Evolutionary conservation across 805 yeast species (phyloP), one percentile per base, ranked within the genome.

Genomic region (Isabelozyma gotoi): DNA sequence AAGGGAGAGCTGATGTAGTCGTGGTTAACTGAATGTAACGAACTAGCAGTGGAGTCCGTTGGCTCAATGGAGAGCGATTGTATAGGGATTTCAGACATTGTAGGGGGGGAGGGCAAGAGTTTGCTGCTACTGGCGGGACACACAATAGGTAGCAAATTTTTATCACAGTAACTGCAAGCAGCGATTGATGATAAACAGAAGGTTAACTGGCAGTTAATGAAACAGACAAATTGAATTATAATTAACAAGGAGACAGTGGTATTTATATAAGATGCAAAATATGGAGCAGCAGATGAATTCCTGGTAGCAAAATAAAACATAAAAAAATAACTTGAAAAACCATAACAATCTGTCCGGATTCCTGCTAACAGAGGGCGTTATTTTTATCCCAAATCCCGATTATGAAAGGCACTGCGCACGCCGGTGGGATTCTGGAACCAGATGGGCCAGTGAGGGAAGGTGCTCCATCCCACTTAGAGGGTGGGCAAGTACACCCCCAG

Each of bases 1-100:
- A 89, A 92, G 4, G 86, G 84, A 41, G 82, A 73, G 40, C 85
- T 78, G 49, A 81, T 80, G 73, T 90, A 92, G 50, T 90, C 97
- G 16, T 65, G 70, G 45, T 65, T 66, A 44, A 59, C 45, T 44
- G 65, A 58, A 20, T 58, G 51, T 15, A 58, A 55, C 11, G 71
- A 64, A 14, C 67, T 57, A 11, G 64, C 49, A 40, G 63, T 64
- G 27, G 71, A 67, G 18, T 50, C 45, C 17, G 55, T 48, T 42
- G 52, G 52, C 8, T 58, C 53, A 16, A 65, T 48, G 4, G 60
- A 45, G 42, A 66, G 60, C 46, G 46, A 42, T 39, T 54, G 56
- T 10, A 24, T 24, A n/a, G 33, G 59, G 42, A 19, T 53, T 53
- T 34, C 57, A 24, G 29, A 24, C 29, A 24, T 24, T n/a, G n/a